phyloP scores from a whole-genome alignment of 2,329 filamentous ascomycete species.

The Aspergillus phoenicis region DNA sequence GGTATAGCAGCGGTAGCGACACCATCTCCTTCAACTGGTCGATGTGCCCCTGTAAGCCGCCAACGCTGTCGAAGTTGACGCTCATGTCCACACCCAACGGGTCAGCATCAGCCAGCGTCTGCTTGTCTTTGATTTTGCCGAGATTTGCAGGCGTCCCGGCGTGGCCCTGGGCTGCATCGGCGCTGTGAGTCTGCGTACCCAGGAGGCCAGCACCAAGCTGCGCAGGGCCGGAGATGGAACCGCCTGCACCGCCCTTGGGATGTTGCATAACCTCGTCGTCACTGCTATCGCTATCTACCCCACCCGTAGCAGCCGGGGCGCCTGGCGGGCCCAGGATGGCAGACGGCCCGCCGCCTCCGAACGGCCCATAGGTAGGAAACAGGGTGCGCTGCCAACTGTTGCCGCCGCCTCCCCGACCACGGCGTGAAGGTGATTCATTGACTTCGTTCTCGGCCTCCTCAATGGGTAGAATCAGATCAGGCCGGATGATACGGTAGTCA shows the following conservation, averaged over 20 bases:
- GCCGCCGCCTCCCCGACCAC: slow-evolving; percentile 63
- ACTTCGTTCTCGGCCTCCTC: slow-evolving; percentile 73
- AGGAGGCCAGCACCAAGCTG: slow-evolving; percentile 57
- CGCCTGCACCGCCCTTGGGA: slow-evolving; percentile 62
- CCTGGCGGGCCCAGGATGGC: slow-evolving; percentile 74
- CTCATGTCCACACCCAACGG: slow-evolving; percentile 89
- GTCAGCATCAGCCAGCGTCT: slow-evolving; percentile 88
- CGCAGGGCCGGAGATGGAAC: slow-evolving; percentile 55
- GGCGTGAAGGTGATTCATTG: slow-evolving; percentile 68
- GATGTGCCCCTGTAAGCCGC: slow-evolving; percentile 89
- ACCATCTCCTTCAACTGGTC: slow-evolving; percentile 99
- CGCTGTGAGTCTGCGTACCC: slow-evolving; percentile 58
- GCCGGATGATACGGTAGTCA: slow-evolving; percentile 83
- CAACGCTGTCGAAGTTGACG: slow-evolving; percentile 92
- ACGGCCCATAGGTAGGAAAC: slow-evolving; percentile 89
- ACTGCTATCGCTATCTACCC: slow-evolving; percentile 91
- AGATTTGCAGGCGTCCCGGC: slow-evolving; percentile 76
- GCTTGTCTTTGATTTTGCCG: slow-evolving; percentile 90
- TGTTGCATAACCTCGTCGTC: slow-evolving; percentile 82
- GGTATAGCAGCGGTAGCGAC: slow-evolving; percentile 87
- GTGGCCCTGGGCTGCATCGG: slow-evolving; percentile 57
- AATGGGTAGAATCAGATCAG: slow-evolving; percentile 69
- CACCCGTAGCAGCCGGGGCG: slow-evolving; percentile 68
- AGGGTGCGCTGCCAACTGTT: slow-evolving; percentile 74
- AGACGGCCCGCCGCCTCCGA: slow-evolving; percentile 75